Evolutionary conservation across 768 basidiomycete species (phyloP), one percentile per base, ranked within the genome.

Genomic region (Phlebiopsis gigantea): DNA sequence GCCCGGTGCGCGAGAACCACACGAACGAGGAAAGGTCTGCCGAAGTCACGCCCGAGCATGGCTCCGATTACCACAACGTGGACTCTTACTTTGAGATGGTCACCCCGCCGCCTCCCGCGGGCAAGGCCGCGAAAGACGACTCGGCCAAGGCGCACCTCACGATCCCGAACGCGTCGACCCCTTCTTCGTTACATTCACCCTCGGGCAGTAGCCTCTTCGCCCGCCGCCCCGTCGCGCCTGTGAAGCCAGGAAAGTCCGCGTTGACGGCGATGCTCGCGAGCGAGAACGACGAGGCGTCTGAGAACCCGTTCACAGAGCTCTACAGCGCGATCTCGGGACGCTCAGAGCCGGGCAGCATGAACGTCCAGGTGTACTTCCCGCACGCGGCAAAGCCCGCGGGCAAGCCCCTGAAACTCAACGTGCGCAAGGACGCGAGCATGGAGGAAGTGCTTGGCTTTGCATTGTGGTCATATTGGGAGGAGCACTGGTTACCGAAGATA

Each of bases 361-460:
- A 83, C 0, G 83, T 96, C 41, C 79, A 80, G 44, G 78, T 98
- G 1, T 97, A 85, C 72, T 98, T 96, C 73, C 95, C 95, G 0
- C 83, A 87, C 59, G 89, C 89, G 15, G 72, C 67, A 5, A 74
- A 81, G 57, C 88, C 88, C 0, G 71, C 66, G 15, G 79, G 81
- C 2, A 81, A 83, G 51, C 73, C 82, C 21, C 82, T 95, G 79
- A 72, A 81, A 34, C 76, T 94, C 5, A 86, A 79, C 58, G 90
- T 98, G 10, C 74, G 92, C 55, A 85, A 84, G 61, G 96, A 98
- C 61, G 89, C 93, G 1, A 89, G 87, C 0, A 86, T 98, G 4
- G 97, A 98, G 67, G 97, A 98, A 69, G 93, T 96, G 5, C 90
- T 98, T 53, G 97, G 97, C 0, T 93, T 89, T 68, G 87, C 91